Evolutionary conservation across 164 flowering plant species (phyloP).

Genomic region (Aristolochia contorta): DNA sequence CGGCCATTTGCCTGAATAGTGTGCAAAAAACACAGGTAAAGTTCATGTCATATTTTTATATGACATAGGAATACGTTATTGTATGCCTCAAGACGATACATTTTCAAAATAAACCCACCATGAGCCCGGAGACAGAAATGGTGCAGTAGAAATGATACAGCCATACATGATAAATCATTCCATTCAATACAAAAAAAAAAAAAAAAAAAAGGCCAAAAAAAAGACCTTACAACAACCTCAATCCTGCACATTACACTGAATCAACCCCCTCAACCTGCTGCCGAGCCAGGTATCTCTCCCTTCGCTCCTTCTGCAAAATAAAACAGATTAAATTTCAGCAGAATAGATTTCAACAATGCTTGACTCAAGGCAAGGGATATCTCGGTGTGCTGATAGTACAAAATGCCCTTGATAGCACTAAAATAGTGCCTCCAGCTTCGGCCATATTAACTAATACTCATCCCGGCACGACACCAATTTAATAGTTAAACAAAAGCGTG

Average conservation of each 20-base stretch:
- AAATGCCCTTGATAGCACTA: too few relatives aligned
- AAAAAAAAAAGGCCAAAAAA: slow-evolving; percentile 8
- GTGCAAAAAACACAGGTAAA: too few relatives aligned
- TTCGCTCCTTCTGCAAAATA: slow-evolving; percentile 57
- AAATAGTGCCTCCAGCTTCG: too few relatives aligned
- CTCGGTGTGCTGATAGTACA: too few relatives aligned
- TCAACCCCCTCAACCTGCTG: slow-evolving; percentile 79
- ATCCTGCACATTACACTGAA: slow-evolving; percentile 33
- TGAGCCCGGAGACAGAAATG: background rate
- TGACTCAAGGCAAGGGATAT: background rate
- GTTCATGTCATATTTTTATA: too few relatives aligned
- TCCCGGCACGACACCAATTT: too few relatives aligned
- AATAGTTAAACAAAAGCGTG: too few relatives aligned
- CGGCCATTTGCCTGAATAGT: too few relatives aligned
- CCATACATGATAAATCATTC: slow-evolving; percentile 5
- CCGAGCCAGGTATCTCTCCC: slow-evolving; percentile 84
- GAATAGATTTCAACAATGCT: background rate
- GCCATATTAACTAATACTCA: too few relatives aligned
- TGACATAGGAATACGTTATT: too few relatives aligned
- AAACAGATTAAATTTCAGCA: slow-evolving; percentile 1
- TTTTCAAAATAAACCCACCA: too few relatives aligned
- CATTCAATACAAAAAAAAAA: slow-evolving; percentile 2
- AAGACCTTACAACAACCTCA: slow-evolving; percentile 6
- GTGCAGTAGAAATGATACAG: slow-evolving; percentile 8
- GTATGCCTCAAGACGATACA: too few relatives aligned